A percentile compares a stretch with the other conserved stretches of the same genome.
Evolutionary conservation across 805 yeast genomes (phyloP).

Genomic region (Barnettozyma sucrosica): DNA sequence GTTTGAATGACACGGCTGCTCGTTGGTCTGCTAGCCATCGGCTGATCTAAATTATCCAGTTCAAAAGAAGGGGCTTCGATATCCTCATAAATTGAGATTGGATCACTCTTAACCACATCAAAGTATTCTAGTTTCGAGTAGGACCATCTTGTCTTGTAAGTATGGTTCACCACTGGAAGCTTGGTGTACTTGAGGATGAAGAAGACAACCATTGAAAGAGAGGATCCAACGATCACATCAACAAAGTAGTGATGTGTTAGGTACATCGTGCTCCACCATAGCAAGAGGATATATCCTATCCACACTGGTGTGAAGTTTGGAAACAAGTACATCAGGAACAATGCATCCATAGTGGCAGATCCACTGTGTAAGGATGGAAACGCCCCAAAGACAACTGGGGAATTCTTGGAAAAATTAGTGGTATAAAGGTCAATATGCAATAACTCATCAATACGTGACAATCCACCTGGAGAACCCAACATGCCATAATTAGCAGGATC

Average conservation of each 20-base stretch:
- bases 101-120: constrained; percentile 7
- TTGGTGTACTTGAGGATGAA: constrained; percentile 59
- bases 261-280: constrained; percentile 99
- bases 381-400: constrained; percentile 95
- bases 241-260: constrained; percentile 94
- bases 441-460: constrained; percentile 76
- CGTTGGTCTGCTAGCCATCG: constrained; percentile 4
- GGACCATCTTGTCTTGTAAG: constrained; percentile 65
- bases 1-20: constrained; percentile 1
- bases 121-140: constrained; percentile 28
- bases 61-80: constrained; percentile 6
- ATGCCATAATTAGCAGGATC: constrained; percentile 86
- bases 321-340: constrained; percentile 77
- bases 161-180: constrained; percentile 54
- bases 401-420: constrained; percentile 64
- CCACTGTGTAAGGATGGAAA: constrained; percentile 86
- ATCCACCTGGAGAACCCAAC: constrained; percentile 95
- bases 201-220: constrained; percentile 68
- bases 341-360: constrained; percentile 88
- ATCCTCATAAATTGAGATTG: constrained; percentile 6
- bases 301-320: constrained; percentile 64
- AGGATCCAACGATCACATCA: constrained; percentile 90
- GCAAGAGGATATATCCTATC: constrained; percentile 78
- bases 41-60: neutral
- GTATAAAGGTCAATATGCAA: constrained; percentile 82